Evolutionary conservation across 176 grass and related monocot species (phyloP).

Genomic region (Ampelocalamus luodianensis): DNA sequence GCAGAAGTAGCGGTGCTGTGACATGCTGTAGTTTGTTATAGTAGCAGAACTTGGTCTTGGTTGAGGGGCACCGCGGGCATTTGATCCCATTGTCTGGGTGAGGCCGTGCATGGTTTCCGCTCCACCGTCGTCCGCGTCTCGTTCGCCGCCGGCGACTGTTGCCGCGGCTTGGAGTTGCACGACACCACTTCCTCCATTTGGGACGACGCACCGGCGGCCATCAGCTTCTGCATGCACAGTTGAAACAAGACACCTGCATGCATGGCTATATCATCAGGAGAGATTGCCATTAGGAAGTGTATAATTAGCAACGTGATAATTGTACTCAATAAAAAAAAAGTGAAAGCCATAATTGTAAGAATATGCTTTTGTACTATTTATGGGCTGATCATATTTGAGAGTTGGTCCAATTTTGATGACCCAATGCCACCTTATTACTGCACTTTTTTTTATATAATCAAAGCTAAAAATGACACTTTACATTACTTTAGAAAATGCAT

Average conservation of each 20-base stretch:
- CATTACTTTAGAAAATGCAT: no score
- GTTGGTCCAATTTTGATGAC: not conserved
- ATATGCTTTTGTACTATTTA: not conserved
- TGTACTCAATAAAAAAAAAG: not conserved
- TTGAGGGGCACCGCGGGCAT: no score
- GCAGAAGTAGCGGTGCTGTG: no score
- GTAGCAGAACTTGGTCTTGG: no score
- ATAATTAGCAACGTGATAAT: not conserved
- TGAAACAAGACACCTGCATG: not conserved
- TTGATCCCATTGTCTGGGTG: no score
- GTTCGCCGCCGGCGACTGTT: not conserved
- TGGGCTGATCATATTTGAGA: not conserved
- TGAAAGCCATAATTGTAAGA: not conserved
- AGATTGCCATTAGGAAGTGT: not conserved
- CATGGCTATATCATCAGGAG: not conserved
- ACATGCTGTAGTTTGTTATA: no score
- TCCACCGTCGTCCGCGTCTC: no score
- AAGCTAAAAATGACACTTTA: no score
- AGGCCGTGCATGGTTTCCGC: no score
- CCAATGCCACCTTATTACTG: no score
- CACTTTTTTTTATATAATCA: no score
- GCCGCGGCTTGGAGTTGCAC: slow-evolving; percentile 18
- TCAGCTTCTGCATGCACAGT: not conserved
- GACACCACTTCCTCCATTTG: slow-evolving; percentile 5
- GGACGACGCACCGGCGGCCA: not conserved